Percentiles rank a stretch among this genome's conserved stretches.
Evolutionary conservation across 2,329 filamentous ascomycete genomes (phyloP).

Genomic region (Pseudogymnoascus sp.): DNA sequence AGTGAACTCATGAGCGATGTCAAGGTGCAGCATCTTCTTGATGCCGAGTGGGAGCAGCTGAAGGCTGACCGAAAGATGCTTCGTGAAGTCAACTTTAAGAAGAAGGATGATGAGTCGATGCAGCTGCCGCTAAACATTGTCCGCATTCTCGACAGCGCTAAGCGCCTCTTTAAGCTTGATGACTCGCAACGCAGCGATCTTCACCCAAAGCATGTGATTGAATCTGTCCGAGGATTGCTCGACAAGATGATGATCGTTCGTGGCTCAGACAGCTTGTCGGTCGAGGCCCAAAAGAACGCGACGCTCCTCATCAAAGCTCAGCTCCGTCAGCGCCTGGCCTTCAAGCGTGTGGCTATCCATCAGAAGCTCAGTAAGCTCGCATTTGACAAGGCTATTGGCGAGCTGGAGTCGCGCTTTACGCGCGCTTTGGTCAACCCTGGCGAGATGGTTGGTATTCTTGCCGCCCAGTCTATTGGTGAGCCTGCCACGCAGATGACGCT

Average conservation of each 20-base stretch:
- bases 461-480: conserved; percentile 96
- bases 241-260: conserved; percentile 77
- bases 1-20: conserved; percentile 80
- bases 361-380: conserved; percentile 84
- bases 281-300: conserved; percentile 79
- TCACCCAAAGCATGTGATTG: conserved; percentile 79
- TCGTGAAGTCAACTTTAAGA: conserved; percentile 55
- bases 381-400: conserved; percentile 85
- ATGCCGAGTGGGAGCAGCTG: conserved; percentile 79
- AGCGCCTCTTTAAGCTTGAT: conserved; percentile 84
- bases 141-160: conserved; percentile 84
- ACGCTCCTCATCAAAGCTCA: conserved; percentile 90
- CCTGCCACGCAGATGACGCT: conserved; percentile 98
- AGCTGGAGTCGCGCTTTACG: conserved; percentile 81
- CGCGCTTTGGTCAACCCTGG: conserved; percentile 81
- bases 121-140: conserved; percentile 87
- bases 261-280: conserved; percentile 71
- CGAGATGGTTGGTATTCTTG: conserved; percentile 97
- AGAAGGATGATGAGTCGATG: conserved; percentile 76
- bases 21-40: conserved; percentile 77
- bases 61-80: conserved; percentile 66
- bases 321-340: conserved; percentile 79
- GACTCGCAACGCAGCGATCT: conserved; percentile 80
- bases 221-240: conserved; percentile 65
- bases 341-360: conserved; percentile 82